Evolutionary conservation across 2,329 filamentous ascomycete genomes (phyloP).

Genomic region (Aspergillus ochraceoroseus): DNA sequence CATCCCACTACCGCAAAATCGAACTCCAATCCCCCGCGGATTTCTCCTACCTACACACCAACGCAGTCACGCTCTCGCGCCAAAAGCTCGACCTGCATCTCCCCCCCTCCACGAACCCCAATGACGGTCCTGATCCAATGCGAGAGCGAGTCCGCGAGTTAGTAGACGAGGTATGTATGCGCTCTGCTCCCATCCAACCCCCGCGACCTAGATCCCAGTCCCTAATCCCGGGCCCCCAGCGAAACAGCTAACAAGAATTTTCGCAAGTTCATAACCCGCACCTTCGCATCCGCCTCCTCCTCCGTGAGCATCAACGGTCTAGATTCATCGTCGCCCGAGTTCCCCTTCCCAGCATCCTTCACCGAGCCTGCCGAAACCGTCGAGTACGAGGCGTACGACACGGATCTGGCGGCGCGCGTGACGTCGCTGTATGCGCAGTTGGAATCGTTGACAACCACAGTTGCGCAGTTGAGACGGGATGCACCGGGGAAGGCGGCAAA

Average conservation of each 20-base stretch:
- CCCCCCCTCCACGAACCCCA: conserved; percentile 42
- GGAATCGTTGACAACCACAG: conserved; percentile 45
- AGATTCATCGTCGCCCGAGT: conserved; percentile 34
- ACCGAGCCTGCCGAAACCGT: conserved; percentile 40
- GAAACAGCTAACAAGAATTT: not conserved
- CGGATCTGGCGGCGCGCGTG: conserved; percentile 41
- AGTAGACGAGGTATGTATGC: conserved; percentile 36
- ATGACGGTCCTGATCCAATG: conserved; percentile 41
- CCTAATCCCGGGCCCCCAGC: no score
- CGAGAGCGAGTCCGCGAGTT: conserved; percentile 42
- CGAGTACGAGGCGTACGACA: conserved; percentile 47
- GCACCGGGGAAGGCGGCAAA: conserved; percentile 42
- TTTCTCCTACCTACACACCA: conserved; percentile 47
- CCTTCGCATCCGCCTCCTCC: conserved; percentile 42
- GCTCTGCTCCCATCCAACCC: not conserved
- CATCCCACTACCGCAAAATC: conserved; percentile 46
- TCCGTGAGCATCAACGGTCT: conserved; percentile 49
- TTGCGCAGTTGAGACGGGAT: conserved; percentile 45
- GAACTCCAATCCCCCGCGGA: conserved; percentile 49
- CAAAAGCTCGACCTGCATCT: conserved; percentile 48
- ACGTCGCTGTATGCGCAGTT: conserved; percentile 46
- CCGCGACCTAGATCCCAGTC: not conserved
- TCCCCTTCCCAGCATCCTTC: conserved; percentile 32
- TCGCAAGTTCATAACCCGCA: conserved; percentile 46
- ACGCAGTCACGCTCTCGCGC: conserved; percentile 43